Evolutionary conservation across 1,284 basidiomycete genomes (phyloP).

Genomic region (Cutaneotrichosporon cutaneum): DNA sequence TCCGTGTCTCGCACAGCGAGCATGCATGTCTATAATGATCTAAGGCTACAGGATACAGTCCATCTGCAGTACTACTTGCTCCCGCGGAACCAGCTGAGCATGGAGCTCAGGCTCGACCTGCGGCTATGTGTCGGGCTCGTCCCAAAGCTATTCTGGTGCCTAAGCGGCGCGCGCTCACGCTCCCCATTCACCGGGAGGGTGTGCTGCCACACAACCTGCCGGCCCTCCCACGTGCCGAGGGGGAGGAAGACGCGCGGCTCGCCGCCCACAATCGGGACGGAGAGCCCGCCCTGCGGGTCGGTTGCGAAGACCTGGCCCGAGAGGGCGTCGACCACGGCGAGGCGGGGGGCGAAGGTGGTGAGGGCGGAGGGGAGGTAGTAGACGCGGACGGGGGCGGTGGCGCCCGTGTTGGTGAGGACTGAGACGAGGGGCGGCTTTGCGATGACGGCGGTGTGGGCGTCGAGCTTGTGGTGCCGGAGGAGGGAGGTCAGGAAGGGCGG

Average conservation of each 20-base stretch:
- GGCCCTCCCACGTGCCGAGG: constrained; percentile 25
- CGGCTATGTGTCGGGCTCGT: constrained; percentile 12
- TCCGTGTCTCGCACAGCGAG: neutral
- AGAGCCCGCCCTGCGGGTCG: constrained; percentile 55
- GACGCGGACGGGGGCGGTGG: constrained; percentile 45
- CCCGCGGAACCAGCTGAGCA: constrained; percentile 23
- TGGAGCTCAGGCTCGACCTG: constrained; percentile 18
- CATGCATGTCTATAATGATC: neutral
- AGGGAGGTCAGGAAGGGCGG: constrained; percentile 61
- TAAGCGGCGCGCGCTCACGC: neutral
- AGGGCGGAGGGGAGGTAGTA: constrained; percentile 33
- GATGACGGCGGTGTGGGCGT: constrained; percentile 58
- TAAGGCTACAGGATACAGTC: constrained; percentile 1
- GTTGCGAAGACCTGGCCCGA: constrained; percentile 59
- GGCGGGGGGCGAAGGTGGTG: constrained; percentile 56
- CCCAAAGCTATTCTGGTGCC: neutral
- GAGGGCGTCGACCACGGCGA: constrained; percentile 64
- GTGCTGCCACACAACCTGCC: constrained; percentile 19
- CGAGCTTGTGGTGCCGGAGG: constrained; percentile 54
- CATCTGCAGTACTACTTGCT: constrained; percentile 18
- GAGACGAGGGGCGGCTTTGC: constrained; percentile 67
- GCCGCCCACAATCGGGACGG: constrained; percentile 38
- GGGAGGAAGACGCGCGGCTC: constrained; percentile 48
- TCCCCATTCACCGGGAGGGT: neutral
- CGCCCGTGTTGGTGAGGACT: constrained; percentile 66